Evolutionary conservation across 2,329 filamentous ascomycete species (phyloP), one percentile per base, ranked within the genome.

Genomic region (Phialocephala subalpina): DNA sequence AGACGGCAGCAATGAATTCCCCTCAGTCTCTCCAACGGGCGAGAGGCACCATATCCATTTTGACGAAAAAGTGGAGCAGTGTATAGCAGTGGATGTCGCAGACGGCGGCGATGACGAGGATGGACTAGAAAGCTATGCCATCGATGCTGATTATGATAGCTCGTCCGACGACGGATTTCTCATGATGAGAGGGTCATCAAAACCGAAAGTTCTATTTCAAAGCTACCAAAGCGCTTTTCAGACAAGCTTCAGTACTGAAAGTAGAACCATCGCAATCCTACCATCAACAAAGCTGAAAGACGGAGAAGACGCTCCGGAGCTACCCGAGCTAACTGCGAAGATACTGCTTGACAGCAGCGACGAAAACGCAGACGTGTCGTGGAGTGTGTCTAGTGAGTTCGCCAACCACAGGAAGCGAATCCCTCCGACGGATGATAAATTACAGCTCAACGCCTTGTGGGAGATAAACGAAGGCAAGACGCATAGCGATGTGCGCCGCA

Each of bases 1-100:
- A 52, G 47, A 52, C 47, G 47, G 9, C 29, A 33, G 29, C 29
- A 33, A 33, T 33, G 29, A 33, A 33, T 33, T 33, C 9, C 29
- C 29, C 29, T 33, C 29, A 33, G 29, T 33, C 29, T 33, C 4
- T 33, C 29, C 29, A 52, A 52, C 27, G 47, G 27, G 27, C 47
- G 47, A 52, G 47, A 85, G 87, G 73, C 93, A 90, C 67, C 94
- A 97, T 77, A 97, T 97, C 71, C 92, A 96, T 74, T 97, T 97
- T 78, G 94, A 97, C 76, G 92, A 97, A 75, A 91, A 94, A 79
- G 94, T 97, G 2, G 90, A 94, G 77, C 94, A 97, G 77, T 97
- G 93, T 77, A 97, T 97, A 68, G 94, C 94, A 9, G 88, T 97
- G 38, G 93, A 97, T 52, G 27, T 52, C 22, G 47, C 27, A 84